Evolutionary conservation across 2,329 filamentous ascomycete species (phyloP).

Genomic region (Nigrograna mackinnonii): DNA sequence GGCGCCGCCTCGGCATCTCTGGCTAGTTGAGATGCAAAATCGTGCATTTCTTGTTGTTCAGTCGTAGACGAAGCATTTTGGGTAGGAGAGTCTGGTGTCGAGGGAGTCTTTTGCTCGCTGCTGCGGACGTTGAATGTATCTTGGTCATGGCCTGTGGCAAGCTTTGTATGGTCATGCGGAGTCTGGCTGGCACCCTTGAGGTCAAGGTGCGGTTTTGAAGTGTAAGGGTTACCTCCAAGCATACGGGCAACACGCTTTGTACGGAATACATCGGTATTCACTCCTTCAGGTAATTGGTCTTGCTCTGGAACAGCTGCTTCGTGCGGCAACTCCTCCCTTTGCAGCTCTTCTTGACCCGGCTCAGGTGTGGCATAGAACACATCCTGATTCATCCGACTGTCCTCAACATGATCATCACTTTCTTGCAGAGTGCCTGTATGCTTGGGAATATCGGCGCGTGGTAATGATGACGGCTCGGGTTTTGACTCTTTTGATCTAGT

Average conservation of each 20-base stretch:
- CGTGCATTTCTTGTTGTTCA: constrained; percentile 44
- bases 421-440: constrained; percentile 51
- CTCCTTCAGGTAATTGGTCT: constrained; percentile 58
- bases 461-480: constrained; percentile 55
- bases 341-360: constrained; percentile 18
- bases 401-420: constrained; percentile 43
- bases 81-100: constrained; percentile 6
- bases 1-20: constrained; percentile 42
- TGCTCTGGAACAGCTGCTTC: constrained; percentile 31
- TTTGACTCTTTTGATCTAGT: constrained; percentile 51
- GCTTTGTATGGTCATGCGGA: constrained; percentile 41
- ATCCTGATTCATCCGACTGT: constrained; percentile 57
- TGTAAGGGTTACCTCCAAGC: constrained; percentile 51
- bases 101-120: constrained; percentile 14
- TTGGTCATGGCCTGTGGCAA: constrained; percentile 42
- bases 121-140: constrained; percentile 36
- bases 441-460: constrained; percentile 60
- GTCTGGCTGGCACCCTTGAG: constrained; percentile 34
- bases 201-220: constrained; percentile 35
- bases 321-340: constrained; percentile 27
- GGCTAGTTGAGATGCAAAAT: constrained; percentile 52
- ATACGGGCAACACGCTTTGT: constrained; percentile 61
- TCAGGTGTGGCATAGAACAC: constrained; percentile 51
- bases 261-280: constrained; percentile 65
- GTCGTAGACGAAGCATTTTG: constrained; percentile 9